phyloP scores from a whole-genome alignment of 768 basidiomycete genomes.

The Suillus bovinus region DNA sequence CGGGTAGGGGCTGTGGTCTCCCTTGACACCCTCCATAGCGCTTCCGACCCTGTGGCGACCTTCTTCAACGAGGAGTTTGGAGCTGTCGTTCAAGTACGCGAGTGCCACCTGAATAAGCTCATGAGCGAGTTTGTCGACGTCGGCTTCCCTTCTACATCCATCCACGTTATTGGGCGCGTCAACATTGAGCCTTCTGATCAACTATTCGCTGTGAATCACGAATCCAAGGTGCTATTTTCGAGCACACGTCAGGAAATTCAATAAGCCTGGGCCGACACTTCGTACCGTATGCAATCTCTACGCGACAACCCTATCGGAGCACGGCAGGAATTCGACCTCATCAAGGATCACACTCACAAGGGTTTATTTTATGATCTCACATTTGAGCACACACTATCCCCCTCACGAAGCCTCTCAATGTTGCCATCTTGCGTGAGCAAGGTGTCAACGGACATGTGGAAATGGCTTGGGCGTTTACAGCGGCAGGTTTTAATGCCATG shows the following conservation, averaged over 20 bases:
- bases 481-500: slow-evolving; percentile 91
- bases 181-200: slow-evolving; percentile 56
- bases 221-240: slow-evolving; percentile 53
- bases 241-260: slow-evolving; percentile 74
- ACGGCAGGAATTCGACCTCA: slow-evolving; percentile 79
- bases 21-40: slow-evolving; percentile 56
- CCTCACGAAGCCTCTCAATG: slow-evolving; percentile 47
- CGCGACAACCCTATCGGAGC: slow-evolving; percentile 83
- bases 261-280: slow-evolving; percentile 91
- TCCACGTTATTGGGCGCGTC: slow-evolving; percentile 78
- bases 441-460: slow-evolving; percentile 98
- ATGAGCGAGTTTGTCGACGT: slow-evolving; percentile 57
- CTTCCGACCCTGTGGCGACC: slow-evolving; percentile 59
- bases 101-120: slow-evolving; percentile 55
- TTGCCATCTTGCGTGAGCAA: slow-evolving; percentile 96
- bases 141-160: slow-evolving; percentile 77
- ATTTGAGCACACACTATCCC: slow-evolving; percentile 43
- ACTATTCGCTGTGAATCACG: slow-evolving; percentile 59
- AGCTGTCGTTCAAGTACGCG: slow-evolving; percentile 84
- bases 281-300: slow-evolving; percentile 85
- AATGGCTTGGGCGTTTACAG: slow-evolving; percentile 97
- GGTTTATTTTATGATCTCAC: slow-evolving; percentile 82
- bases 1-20: slow-evolving; percentile 76
- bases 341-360: slow-evolving; percentile 51
- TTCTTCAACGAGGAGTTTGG: slow-evolving; percentile 98